Conservation (phyloP, 202 grass and related monocot species). For the Elaeis oleifera region DNA sequence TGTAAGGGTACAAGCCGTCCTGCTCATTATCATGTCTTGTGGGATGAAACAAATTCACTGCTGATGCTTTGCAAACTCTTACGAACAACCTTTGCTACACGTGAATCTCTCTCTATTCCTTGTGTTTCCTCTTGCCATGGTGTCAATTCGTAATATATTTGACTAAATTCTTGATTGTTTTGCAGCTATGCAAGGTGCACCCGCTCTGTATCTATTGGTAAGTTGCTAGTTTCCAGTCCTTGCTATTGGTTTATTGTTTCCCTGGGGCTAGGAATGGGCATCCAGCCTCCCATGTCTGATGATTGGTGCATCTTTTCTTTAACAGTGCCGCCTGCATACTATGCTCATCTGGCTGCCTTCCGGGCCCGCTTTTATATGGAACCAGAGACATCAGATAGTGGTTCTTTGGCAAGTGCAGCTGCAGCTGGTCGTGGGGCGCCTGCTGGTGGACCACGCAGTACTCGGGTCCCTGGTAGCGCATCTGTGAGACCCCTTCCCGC, state of each 20-base stretch:
- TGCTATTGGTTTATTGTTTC: not conserved
- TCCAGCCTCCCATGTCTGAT: too few relatives aligned
- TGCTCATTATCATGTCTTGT: conserved; percentile 58
- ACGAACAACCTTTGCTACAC: conserved; percentile 62
- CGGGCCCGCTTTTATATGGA: conserved; percentile 11
- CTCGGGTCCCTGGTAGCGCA: not conserved
- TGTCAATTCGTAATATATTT: not conserved
- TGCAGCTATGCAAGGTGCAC: conserved; percentile 61
- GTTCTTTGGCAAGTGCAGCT: conserved; percentile 2
- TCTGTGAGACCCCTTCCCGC: conserved; percentile 3
- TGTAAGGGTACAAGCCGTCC: conserved; percentile 57
- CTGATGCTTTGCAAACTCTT: conserved; percentile 44
- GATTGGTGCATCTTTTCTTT: not conserved
- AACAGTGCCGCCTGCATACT: conserved; percentile 15
- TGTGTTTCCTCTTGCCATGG: not conserved
- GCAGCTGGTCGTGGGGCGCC: not conserved
- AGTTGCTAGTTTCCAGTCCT: not conserved
- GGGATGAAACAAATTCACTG: conserved; percentile 57
- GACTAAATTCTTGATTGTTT: not conserved
- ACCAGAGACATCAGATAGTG: conserved; percentile 18
- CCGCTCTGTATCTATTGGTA: conserved; percentile 69
- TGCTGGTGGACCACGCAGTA: not conserved
- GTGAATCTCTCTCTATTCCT: conserved; percentile 30
- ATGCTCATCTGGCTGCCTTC: conserved; percentile 16
- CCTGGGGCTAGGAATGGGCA: too few relatives aligned